A percentile compares a stretch with the other conserved stretches of the same genome.
phyloP scores from a whole-genome alignment of 176 grass and related monocot genomes.

The Avena eriantha region DNA sequence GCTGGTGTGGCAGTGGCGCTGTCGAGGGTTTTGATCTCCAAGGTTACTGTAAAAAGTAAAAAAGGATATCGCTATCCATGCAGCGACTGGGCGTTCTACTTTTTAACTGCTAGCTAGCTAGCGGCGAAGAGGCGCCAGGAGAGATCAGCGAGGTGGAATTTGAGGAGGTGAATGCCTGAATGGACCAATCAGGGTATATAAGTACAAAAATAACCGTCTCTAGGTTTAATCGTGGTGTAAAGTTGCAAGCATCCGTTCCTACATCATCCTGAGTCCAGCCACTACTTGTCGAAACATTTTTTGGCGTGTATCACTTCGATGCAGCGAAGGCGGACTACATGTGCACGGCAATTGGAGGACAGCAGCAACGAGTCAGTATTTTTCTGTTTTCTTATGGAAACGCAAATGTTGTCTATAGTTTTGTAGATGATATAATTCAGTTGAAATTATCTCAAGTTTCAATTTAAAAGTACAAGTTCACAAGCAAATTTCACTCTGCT shows the following conservation, averaged over 20 bases:
- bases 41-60: conserved; percentile 44
- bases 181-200: conserved; percentile 11
- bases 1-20: conserved; percentile 42
- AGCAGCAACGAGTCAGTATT: background rate
- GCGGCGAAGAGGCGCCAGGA: background rate
- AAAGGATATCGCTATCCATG: conserved; percentile 24
- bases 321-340: background rate
- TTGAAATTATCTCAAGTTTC: too few relatives aligned
- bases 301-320: conserved; percentile 12
- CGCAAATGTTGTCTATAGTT: too few relatives aligned
- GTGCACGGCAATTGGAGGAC: background rate
- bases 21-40: conserved; percentile 37
- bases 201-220: conserved; percentile 24
- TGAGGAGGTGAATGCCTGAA: conserved; percentile 5
- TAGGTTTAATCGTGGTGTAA: conserved; percentile 31
- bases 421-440: too few relatives aligned
- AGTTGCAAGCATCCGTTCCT: conserved; percentile 13
- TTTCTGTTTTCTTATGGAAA: too few relatives aligned
- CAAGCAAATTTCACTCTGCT: too few relatives aligned
- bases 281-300: conserved; percentile 4
- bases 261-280: background rate
- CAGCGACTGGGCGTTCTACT: background rate
- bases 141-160: background rate
- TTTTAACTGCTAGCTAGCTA: conserved; percentile 22
- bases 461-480: too few relatives aligned